These are phyloP conservation scores for Postia placenta DNA, from an alignment of 768 basidiomycete genomes.

Conservation along the genomic window DNA sequence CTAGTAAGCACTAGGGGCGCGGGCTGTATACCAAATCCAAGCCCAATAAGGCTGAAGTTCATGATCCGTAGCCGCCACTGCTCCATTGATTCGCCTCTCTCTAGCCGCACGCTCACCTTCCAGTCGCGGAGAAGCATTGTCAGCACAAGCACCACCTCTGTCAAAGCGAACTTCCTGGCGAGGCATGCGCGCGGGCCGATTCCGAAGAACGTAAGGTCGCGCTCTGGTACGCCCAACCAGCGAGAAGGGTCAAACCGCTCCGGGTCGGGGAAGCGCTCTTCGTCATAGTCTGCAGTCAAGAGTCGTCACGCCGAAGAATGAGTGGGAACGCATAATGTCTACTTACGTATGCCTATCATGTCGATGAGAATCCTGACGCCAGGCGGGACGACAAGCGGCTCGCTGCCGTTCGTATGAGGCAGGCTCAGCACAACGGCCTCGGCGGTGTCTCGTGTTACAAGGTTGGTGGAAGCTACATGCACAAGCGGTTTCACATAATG, in stretches of 20 bases:
- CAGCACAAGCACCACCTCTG: constrained; percentile 22
- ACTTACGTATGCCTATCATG: constrained; percentile 22
- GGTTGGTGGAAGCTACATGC: constrained; percentile 5
- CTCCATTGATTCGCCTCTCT: constrained; percentile 18
- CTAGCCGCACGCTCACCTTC: constrained; percentile 18
- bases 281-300: constrained; percentile 19
- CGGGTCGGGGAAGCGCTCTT: constrained; percentile 21
- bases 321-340: background rate
- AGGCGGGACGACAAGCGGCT: constrained; percentile 11
- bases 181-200: constrained; percentile 25
- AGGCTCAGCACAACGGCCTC: constrained; percentile 4
- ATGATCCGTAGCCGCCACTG: constrained; percentile 19
- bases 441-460: constrained; percentile 3
- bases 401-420: background rate
- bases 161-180: constrained; percentile 25
- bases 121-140: constrained; percentile 24
- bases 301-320: too few species aligned
- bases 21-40: constrained; percentile 14
- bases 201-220: constrained; percentile 18
- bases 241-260: constrained; percentile 20
- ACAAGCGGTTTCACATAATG: too few species aligned
- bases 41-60: constrained; percentile 11
- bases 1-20: too few species aligned
- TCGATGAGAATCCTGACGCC: constrained; percentile 19
- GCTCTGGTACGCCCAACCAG: constrained; percentile 21